These are phyloP conservation scores for Rubus idaeus DNA, from an alignment of 306 rosid species.

Conservation along the genomic window DNA sequence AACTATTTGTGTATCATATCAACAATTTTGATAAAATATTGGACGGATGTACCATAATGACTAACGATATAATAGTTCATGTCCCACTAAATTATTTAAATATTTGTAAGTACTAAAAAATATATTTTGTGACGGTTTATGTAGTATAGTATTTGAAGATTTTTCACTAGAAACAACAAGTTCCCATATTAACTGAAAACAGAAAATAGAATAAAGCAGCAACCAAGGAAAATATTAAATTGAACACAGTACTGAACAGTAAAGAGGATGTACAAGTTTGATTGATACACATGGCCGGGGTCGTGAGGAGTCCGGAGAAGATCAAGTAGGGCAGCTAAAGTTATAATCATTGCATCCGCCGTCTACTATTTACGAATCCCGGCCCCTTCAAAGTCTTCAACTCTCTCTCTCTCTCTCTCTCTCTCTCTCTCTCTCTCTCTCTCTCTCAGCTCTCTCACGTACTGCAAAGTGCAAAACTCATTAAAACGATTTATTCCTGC, in stretches of 20 bases:
- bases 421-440: not conserved
- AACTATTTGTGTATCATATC: too few species aligned
- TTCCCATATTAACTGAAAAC: not conserved
- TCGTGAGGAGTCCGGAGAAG: not conserved
- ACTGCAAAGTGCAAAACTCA: not conserved
- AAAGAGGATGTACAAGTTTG: not conserved
- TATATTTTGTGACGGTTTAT: too few species aligned
- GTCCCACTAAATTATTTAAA: too few species aligned
- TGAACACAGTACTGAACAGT: not conserved
- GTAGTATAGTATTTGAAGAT: too few species aligned
- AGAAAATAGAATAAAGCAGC: not conserved
- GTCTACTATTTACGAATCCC: not conserved
- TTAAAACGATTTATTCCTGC: not conserved
- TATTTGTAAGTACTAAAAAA: too few species aligned
- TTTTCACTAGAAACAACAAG: not conserved
- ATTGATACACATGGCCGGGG: not conserved
- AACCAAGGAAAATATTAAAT: not conserved
- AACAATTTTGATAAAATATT: too few species aligned
- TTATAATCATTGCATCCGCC: slow-evolving; percentile 12
- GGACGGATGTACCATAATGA: too few species aligned
- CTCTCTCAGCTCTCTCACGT: not conserved
- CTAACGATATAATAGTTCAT: too few species aligned
- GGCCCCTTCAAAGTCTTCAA: not conserved
- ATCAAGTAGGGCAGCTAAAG: not conserved
- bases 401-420: not conserved